Conservation (phyloP, 352 stramenopile species). For the Globisporangium radiosum region DNA sequence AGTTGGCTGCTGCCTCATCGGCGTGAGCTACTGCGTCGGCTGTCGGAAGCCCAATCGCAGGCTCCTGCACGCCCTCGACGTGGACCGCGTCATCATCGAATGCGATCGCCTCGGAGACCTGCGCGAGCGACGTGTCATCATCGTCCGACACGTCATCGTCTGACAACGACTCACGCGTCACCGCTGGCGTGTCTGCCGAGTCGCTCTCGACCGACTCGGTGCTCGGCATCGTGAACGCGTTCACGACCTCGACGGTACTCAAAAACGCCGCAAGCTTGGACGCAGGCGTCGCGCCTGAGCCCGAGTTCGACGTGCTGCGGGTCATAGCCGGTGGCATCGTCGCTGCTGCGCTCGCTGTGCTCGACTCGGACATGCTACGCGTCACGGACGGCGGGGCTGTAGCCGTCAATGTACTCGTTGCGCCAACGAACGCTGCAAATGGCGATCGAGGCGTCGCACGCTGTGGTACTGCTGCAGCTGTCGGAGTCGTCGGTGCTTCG, state of each 20-base stretch:
- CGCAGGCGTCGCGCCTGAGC: slow-evolving; percentile 1
- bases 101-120: not conserved
- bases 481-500: slow-evolving; percentile 1
- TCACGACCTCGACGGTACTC: slow-evolving; percentile 40
- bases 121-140: not conserved
- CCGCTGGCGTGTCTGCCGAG: not conserved
- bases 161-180: not conserved
- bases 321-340: not conserved
- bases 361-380: not conserved
- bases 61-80: slow-evolving; percentile 5
- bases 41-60: slow-evolving; percentile 1
- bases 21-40: not conserved
- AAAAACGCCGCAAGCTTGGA: slow-evolving; percentile 64
- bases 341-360: not conserved
- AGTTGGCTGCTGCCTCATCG: not conserved
- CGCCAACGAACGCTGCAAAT: not conserved
- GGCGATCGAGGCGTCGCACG: not conserved
- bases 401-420: not conserved
- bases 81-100: not conserved
- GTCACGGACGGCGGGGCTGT: not conserved
- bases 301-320: slow-evolving; percentile 9
- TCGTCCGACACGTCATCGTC: not conserved
- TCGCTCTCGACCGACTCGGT: slow-evolving; percentile 12
- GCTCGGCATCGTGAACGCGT: slow-evolving; percentile 3
- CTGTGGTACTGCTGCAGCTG: not conserved